These are phyloP conservation scores for Penicillium hordei DNA, from an alignment of 2,329 filamentous ascomycete genomes.

Conservation along the genomic window DNA sequence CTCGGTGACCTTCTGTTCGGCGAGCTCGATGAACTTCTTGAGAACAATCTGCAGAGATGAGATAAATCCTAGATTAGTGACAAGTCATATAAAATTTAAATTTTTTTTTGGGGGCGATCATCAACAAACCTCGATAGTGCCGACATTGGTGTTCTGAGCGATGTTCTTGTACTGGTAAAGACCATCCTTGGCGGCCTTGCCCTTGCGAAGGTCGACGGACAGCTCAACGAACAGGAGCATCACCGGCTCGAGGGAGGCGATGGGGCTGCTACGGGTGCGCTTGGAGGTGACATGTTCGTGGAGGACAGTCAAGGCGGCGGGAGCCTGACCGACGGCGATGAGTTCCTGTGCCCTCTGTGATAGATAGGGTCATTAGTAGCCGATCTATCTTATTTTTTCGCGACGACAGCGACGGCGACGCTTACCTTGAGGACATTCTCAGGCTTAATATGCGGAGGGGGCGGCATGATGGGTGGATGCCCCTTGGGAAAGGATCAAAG, in stretches of 20 bases:
- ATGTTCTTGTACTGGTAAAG: conserved; percentile 99
- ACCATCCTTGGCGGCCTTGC: conserved; percentile 97
- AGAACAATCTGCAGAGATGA: conserved; percentile 64
- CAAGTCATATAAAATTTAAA: not conserved
- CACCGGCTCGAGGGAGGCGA: conserved; percentile 92
- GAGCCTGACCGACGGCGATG: conserved; percentile 92
- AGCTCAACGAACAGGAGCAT: conserved; percentile 98
- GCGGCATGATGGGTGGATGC: conserved; percentile 68
- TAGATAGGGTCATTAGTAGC: conserved; percentile 21
- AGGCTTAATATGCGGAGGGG: conserved; percentile 93
- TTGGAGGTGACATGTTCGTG: conserved; percentile 99
- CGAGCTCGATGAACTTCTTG: conserved; percentile 96
- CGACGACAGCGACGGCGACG: conserved; percentile 10
- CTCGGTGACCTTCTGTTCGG: conserved; percentile 91
- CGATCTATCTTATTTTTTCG: conserved; percentile 12
- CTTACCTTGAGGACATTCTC: conserved; percentile 92
- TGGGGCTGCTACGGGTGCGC: conserved; percentile 94
- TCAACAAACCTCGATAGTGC: conserved; percentile 77
- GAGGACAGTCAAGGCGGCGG: conserved; percentile 87
- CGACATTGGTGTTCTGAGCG: conserved; percentile 97
- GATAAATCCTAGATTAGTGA: conserved; percentile 35
- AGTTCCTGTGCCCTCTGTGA: conserved; percentile 85
- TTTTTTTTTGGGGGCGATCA: not conserved
- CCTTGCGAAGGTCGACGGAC: conserved; percentile 95
- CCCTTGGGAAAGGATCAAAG: conserved; percentile 26